Conservation (phyloP, 768 basidiomycete genomes). For the Cyathus striatus region DNA sequence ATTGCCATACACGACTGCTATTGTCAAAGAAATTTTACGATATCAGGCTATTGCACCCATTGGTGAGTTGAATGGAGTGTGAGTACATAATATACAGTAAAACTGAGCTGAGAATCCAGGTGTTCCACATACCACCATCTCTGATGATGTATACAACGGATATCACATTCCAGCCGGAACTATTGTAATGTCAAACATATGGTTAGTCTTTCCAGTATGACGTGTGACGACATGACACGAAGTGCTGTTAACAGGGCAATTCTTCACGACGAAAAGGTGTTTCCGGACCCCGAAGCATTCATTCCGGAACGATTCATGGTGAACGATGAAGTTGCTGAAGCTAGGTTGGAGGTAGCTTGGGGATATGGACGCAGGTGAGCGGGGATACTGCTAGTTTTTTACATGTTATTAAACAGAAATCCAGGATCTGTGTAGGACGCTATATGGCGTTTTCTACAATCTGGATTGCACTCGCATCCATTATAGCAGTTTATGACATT, state of each 20-base stretch:
- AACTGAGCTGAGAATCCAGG: constrained; percentile 7
- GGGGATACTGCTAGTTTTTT: too few relatives aligned
- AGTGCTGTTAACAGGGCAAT: constrained; percentile 18
- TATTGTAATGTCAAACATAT: constrained; percentile 22
- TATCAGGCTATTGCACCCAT: constrained; percentile 14
- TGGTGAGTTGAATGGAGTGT: constrained; percentile 7
- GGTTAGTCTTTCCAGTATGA: constrained; percentile 10
- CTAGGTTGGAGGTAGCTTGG: too few relatives aligned
- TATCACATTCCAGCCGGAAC: constrained; percentile 27
- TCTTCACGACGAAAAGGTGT: constrained; percentile 25
- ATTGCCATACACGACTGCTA: too few relatives aligned
- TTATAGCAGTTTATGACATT: too few relatives aligned
- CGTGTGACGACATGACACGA: background rate
- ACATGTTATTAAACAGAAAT: too few relatives aligned
- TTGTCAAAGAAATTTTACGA: too few relatives aligned
- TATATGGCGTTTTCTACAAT: too few relatives aligned
- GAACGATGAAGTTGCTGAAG: too few relatives aligned
- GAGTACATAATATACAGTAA: background rate
- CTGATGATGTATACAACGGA: constrained; percentile 27
- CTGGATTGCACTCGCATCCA: too few relatives aligned
- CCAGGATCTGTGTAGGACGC: too few relatives aligned
- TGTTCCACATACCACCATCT: constrained; percentile 15
- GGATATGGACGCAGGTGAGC: too few relatives aligned
- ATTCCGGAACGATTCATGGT: too few relatives aligned
- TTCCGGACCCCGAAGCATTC: constrained; percentile 24